phyloP scores from a whole-genome alignment of 1,284 basidiomycete genomes.

The Tausonia pullulans region DNA sequence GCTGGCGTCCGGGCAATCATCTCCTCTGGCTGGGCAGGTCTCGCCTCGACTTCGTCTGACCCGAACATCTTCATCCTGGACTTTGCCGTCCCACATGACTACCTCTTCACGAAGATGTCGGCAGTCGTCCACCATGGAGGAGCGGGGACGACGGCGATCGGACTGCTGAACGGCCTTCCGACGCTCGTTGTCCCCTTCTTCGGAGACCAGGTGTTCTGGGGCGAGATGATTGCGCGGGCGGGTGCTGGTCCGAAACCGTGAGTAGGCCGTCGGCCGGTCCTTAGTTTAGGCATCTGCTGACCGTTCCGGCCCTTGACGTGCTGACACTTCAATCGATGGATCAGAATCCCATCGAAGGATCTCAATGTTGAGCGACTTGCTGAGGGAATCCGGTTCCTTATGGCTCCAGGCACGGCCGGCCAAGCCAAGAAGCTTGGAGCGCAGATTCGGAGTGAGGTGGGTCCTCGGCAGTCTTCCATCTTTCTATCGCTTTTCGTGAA shows the following conservation, averaged over 20 bases:
- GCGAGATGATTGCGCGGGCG: conserved; percentile 48
- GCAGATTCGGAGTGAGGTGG: conserved; percentile 44
- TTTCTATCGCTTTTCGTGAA: not conserved
- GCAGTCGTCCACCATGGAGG: conserved; percentile 63
- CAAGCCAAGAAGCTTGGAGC: conserved; percentile 44
- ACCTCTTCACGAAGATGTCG: conserved; percentile 49
- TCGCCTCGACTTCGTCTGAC: conserved; percentile 42
- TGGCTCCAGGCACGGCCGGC: conserved; percentile 41
- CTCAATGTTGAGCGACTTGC: conserved; percentile 44
- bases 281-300: not conserved
- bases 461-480: conserved; percentile 16
- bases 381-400: conserved; percentile 44
- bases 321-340: not conserved
- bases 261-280: no score
- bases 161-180: conserved; percentile 50
- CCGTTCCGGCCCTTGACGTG: not conserved
- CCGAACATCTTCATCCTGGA: conserved; percentile 49
- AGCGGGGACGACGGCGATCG: conserved; percentile 54
- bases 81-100: conserved; percentile 54
- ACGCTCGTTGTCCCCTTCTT: conserved; percentile 60
- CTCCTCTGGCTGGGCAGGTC: conserved; percentile 51
- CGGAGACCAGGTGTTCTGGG: conserved; percentile 52
- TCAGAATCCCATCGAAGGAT: conserved; percentile 42
- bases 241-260: conserved; percentile 50
- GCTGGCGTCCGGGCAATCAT: conserved; percentile 49